These are phyloP conservation scores for Trypanosoma mega DNA, from an alignment of 208 protist genomes.

Conservation along the genomic window DNA sequence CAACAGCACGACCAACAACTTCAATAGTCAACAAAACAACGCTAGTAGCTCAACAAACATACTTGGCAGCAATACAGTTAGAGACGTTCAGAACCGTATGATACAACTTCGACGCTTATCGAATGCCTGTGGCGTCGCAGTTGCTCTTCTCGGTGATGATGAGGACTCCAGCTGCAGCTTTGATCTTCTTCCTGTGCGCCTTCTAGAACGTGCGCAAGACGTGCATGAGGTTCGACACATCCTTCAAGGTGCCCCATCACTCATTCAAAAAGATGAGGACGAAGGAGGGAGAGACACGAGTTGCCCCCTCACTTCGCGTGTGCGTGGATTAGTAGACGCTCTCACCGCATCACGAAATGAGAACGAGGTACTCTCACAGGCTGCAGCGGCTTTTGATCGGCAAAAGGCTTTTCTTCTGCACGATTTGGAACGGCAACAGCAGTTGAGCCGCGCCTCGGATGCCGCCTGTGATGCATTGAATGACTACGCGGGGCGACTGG, in stretches of 20 bases:
- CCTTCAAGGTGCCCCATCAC: constrained; percentile 25
- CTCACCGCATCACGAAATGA: constrained; percentile 2
- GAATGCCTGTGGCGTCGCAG: constrained; percentile 16
- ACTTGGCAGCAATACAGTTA: neutral
- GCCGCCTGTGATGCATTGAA: constrained; percentile 28
- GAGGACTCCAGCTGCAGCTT: constrained; percentile 17
- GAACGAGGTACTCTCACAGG: constrained; percentile 8
- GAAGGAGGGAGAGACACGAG: constrained; percentile 20
- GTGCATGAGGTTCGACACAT: constrained; percentile 34
- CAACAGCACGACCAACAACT: too few species aligned
- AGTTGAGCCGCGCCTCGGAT: constrained; percentile 25
- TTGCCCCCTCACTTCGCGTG: neutral
- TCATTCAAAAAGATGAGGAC: constrained; percentile 25
- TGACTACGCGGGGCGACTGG: constrained; percentile 27
- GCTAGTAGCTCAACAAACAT: neutral
- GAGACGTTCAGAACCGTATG: constrained; percentile 4
- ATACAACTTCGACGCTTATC: constrained; percentile 11
- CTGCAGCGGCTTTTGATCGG: neutral
- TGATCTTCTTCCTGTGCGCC: constrained; percentile 26
- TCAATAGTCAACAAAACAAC: neutral
- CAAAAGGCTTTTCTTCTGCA: constrained; percentile 23
- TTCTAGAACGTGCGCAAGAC: constrained; percentile 35
- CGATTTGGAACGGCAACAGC: constrained; percentile 16
- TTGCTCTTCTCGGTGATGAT: constrained; percentile 11
- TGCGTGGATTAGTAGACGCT: neutral